Base-by-base conservation (phyloP, 257 asterid species). In the Salvia hispanica region DNA sequence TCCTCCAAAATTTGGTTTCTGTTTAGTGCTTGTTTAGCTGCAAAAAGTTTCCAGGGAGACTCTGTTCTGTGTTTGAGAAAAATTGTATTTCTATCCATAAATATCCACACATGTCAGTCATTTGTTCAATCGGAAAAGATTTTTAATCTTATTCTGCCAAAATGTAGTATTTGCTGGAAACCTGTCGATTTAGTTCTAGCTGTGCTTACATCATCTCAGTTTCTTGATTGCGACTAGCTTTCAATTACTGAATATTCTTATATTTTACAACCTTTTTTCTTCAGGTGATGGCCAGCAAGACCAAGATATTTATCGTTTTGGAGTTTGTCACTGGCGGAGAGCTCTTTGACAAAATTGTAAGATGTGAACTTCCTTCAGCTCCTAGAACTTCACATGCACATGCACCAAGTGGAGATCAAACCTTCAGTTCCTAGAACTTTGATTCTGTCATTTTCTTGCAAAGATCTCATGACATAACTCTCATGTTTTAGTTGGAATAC, bases 201-300 rank as follows among this genome's bases (percentile, higher is more conserved):
- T 58, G 54, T 34, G 11, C 28, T 37, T 1, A 12, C 13, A 54
- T 31, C 45, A 6, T 16, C 52, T 50, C 37, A 62, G 3, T 52
- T 25, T 14, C 55, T 18, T 46, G 54, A 25, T 59, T 36, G 72
- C 5, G n/a, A 51, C 64, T 48, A 34, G 48, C 62, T 43, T 71
- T 61, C 43, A 10, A 13, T 28, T 47, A 9, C 31, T 33, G 14
- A 9, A 18, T 50, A 47, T 55, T 76, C 53, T 13, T 15, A 42
- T 50, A 3, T 13, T 62, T 34, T 48, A 18, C 43, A 53, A 34
- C 52, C 6, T 64, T 16, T 69, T 31, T 62, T 58, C 37, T 59
- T 63, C 92, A 92, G 98, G 96, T 92, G 74, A 81, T 92, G 95
- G 98, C 84, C 59, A 92, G 98, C 88, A 92, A 84, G 88, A 87